These are phyloP conservation scores for Xerocomus spinulosus DNA, from an alignment of 768 basidiomycete species.

Conservation along the genomic window DNA sequence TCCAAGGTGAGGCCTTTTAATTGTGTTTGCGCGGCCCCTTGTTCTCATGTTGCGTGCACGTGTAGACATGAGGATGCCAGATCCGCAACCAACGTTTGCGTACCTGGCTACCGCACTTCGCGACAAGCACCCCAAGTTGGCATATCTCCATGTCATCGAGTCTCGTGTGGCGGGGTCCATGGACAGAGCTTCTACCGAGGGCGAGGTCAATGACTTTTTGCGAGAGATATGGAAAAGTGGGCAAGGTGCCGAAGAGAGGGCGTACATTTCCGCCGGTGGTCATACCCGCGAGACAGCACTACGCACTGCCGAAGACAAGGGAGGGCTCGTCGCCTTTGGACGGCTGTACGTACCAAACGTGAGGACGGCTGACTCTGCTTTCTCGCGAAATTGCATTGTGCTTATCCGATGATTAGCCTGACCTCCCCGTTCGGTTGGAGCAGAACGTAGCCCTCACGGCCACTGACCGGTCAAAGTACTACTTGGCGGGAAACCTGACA, in stretches of 20 bases:
- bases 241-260: slow-evolving; percentile 1
- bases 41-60: neutral
- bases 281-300: slow-evolving; percentile 39
- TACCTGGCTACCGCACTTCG: slow-evolving; percentile 29
- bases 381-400: neutral
- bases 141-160: slow-evolving; percentile 41
- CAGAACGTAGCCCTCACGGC: slow-evolving; percentile 14
- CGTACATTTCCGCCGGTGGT: slow-evolving; percentile 41
- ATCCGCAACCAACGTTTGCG: slow-evolving; percentile 27
- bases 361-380: neutral
- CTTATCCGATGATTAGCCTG: slow-evolving; percentile 15
- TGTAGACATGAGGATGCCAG: slow-evolving; percentile 29
- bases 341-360: neutral
- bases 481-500: slow-evolving; percentile 19
- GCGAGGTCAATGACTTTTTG: slow-evolving; percentile 25
- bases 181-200: neutral
- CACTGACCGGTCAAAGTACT: slow-evolving; percentile 22
- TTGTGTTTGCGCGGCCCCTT: neutral
- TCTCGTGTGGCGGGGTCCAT: slow-evolving; percentile 17
- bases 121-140: slow-evolving; percentile 31
- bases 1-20: slow-evolving; percentile 25
- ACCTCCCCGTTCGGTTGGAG: slow-evolving; percentile 22
- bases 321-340: slow-evolving; percentile 25
- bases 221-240: slow-evolving; percentile 21
- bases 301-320: slow-evolving; percentile 27